Base-by-base conservation (phyloP, 192 early-diverging fungal genomes). In the Jimgerdemannia lactiflua region DNA sequence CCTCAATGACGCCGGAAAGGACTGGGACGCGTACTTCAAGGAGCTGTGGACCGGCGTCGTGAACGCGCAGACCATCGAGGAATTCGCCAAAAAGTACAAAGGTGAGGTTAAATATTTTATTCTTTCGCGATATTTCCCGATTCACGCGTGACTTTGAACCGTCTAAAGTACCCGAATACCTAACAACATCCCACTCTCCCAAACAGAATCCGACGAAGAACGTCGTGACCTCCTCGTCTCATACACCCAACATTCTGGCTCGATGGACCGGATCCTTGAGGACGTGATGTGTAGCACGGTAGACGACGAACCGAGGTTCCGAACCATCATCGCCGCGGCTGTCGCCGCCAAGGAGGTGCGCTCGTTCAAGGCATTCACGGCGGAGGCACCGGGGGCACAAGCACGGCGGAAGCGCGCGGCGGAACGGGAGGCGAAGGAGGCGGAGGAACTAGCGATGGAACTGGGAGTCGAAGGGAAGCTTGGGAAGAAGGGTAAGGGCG, bases 1-100 rank as follows among this genome's bases (percentile, higher is more conserved):
- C 11, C 73, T 75, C 40, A 77, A 85, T 40, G 78, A 88, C 20
- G 80, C 83, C 7, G 87, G 79, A 59, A 87, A 85, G 71, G 89
- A 89, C 71, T 96, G 94, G 95, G 89, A 91, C 75, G 94, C 88
- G 17, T 96, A 94, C 72, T 97, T 96, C 78, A 78, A 89, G 44
- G 88, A 91, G 64, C 83, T 96, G 64, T 95, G 91, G 91, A 75
- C 79, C 3, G 93, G 91, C 29, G 77, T 91, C 7, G 92, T 96
- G 4, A 91, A 84, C 54, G 88, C 90, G 9, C 79, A 88, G n/a
- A 90, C 89, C 6, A 95, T 96, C 75, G 91, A 87, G 39, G 89
- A 91, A 76, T 94, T 93, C 83, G 79, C 86, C 4, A 80, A 82
- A 44, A 84, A 83, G 39, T 97, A 97, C 84, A 88, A 90, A 80